These are phyloP conservation scores for Aspergillus spinulosporus DNA, from an alignment of 2,329 filamentous ascomycete species.

Conservation along the genomic window DNA sequence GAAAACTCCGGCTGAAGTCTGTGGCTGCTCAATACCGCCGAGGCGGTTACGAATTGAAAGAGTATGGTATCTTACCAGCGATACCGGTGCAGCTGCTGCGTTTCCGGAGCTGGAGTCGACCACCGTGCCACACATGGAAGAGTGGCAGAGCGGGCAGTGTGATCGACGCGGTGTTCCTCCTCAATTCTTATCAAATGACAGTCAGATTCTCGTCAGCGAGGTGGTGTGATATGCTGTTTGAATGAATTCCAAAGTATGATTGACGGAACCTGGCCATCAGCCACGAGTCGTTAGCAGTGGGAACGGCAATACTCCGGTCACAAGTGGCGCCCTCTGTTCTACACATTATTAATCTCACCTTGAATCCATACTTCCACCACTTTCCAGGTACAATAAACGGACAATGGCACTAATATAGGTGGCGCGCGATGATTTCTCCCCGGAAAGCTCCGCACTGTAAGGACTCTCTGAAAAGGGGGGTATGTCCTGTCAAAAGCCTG, in stretches of 20 bases:
- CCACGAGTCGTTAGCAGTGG: neutral
- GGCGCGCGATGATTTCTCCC: conserved; percentile 13
- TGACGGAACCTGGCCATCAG: neutral
- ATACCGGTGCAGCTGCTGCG: neutral
- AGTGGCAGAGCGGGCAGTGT: neutral
- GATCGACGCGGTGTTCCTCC: neutral
- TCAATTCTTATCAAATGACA: conserved; percentile 4
- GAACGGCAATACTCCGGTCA: neutral
- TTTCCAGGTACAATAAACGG: conserved; percentile 7
- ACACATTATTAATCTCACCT: neutral
- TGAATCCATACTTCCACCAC: conserved; percentile 7
- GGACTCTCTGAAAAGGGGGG: conserved; percentile 1
- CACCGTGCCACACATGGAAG: neutral
- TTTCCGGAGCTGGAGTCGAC: neutral
- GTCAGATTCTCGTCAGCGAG: conserved; percentile 3
- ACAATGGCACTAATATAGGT: conserved; percentile 7
- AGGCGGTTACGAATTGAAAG: conserved; percentile 9
- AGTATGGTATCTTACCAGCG: conserved; percentile 19
- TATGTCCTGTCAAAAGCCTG: conserved; percentile 11
- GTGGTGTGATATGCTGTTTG: conserved; percentile 2
- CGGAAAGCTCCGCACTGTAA: conserved; percentile 14
- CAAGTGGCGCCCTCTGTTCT: conserved; percentile 5
- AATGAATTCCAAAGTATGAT: neutral
- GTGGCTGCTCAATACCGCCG: neutral
- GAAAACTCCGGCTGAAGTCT: neutral